A percentile compares a stretch with the other conserved stretches of the same genome.
phyloP scores from a whole-genome alignment of 225 moss, liverwort and hornwort species.

The Bryoerythrophyllum caledonicum region DNA sequence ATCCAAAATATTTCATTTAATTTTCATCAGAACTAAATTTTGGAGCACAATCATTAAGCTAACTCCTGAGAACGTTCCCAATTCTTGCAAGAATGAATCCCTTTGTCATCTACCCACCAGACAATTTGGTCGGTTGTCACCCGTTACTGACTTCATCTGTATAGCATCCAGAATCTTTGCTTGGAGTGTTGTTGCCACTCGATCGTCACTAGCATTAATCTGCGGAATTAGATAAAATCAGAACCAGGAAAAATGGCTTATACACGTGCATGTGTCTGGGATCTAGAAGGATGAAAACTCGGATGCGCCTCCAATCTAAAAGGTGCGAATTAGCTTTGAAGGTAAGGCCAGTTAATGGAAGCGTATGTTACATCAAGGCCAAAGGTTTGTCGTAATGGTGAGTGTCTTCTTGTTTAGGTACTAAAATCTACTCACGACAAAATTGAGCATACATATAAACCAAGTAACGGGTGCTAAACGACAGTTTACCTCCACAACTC shows the following conservation, averaged over 20 bases:
- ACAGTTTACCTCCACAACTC: slow-evolving; percentile 83
- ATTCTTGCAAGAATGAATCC: slow-evolving; percentile 1
- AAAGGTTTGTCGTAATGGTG: neutral
- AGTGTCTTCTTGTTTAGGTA: slow-evolving; percentile 7
- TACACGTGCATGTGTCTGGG: neutral
- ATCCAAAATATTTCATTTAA: neutral
- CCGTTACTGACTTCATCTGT: slow-evolving; percentile 90
- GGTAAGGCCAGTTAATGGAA: neutral
- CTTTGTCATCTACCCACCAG: slow-evolving; percentile 54
- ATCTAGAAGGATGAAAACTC: slow-evolving; percentile 8
- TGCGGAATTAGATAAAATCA: slow-evolving; percentile 29
- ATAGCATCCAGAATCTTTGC: slow-evolving; percentile 93
- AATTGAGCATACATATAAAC: neutral
- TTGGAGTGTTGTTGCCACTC: slow-evolving; percentile 79
- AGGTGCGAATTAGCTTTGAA: neutral
- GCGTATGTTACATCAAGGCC: slow-evolving; percentile 2
- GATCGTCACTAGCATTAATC: slow-evolving; percentile 97
- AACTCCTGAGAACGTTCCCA: neutral
- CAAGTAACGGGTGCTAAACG: neutral
- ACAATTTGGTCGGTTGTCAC: slow-evolving; percentile 90
- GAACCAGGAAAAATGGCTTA: slow-evolving; percentile 4
- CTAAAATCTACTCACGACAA: slow-evolving; percentile 1
- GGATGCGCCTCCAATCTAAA: slow-evolving; percentile 1
- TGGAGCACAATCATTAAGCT: neutral
- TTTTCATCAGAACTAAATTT: neutral